Conservation (phyloP, 257 asterid genomes). For the Przewalskia tangutica region DNA sequence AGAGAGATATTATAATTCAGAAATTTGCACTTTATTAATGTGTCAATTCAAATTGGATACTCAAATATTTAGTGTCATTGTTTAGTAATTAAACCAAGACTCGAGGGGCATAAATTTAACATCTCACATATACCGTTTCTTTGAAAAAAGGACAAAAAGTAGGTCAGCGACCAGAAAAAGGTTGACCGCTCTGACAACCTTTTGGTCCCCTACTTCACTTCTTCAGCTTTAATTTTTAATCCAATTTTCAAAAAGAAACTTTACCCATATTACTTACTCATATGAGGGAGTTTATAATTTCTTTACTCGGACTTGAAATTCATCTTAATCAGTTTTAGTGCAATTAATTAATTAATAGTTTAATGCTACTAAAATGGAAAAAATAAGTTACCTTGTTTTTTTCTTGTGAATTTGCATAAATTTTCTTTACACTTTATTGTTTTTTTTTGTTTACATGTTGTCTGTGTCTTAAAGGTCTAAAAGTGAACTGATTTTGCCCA, state of each 20-base stretch:
- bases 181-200: conserved; percentile 38
- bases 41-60: neutral
- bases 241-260: conserved; percentile 34
- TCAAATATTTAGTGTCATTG: conserved; percentile 17
- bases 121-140: neutral
- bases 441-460: conserved; percentile 24
- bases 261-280: conserved; percentile 16
- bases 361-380: neutral
- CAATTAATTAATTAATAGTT: conserved; percentile 3
- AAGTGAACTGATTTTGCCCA: neutral
- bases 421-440: conserved; percentile 2
- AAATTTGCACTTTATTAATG: neutral
- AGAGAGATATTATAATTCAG: neutral
- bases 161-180: conserved; percentile 50
- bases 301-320: conserved; percentile 34
- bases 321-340: conserved; percentile 33
- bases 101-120: conserved; percentile 10
- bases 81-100: conserved; percentile 12
- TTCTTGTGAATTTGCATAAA: neutral
- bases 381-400: neutral
- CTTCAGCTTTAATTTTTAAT: conserved; percentile 25
- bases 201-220: conserved; percentile 35
- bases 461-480: neutral
- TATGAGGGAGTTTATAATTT: conserved; percentile 14
- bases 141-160: conserved; percentile 34